These are phyloP conservation scores for Pleurotus salmoneostramineus DNA, from an alignment of 768 basidiomycete species.

Conservation along the genomic window DNA sequence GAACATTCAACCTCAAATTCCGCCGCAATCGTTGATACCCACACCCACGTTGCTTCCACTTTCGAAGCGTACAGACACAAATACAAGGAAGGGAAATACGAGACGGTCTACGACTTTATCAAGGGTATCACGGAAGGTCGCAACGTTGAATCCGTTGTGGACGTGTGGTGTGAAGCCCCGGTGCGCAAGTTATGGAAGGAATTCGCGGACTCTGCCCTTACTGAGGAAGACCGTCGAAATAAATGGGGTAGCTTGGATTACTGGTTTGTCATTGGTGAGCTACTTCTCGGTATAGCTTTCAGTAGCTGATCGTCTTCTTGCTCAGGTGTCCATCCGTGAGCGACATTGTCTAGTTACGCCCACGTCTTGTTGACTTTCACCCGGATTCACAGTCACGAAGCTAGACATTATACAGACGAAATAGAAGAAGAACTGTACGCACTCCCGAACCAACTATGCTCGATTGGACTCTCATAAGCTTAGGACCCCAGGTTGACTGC, in stretches of 20 bases:
- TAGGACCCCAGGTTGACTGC: slow-evolving; percentile 73
- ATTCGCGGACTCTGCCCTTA: slow-evolving; percentile 67
- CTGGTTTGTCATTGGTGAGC: slow-evolving; percentile 78
- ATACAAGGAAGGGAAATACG: slow-evolving; percentile 54
- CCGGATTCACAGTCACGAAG: slow-evolving; percentile 54
- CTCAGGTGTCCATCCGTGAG: slow-evolving; percentile 73
- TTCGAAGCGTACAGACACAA: slow-evolving; percentile 57
- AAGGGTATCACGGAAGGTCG: slow-evolving; percentile 53
- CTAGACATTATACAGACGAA: slow-evolving; percentile 60
- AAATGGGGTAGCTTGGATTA: slow-evolving; percentile 73
- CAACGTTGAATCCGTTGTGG: slow-evolving; percentile 65
- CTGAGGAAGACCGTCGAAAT: slow-evolving; percentile 36
- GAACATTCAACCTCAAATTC: slow-evolving; percentile 25
- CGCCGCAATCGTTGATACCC: slow-evolving; percentile 69
- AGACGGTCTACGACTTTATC: slow-evolving; percentile 67
- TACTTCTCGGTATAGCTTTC: too few species aligned
- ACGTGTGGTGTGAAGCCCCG: slow-evolving; percentile 89
- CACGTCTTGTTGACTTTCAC: not conserved
- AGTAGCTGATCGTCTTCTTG: not conserved
- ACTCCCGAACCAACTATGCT: not conserved
- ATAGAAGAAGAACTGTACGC: slow-evolving; percentile 69
- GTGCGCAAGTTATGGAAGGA: slow-evolving; percentile 61
- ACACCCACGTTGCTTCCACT: slow-evolving; percentile 80
- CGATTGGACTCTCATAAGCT: not conserved
- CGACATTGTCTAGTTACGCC: slow-evolving; percentile 3